These are phyloP conservation scores for Aurantiochytrium sp. DNA, from an alignment of 108 stramenopile genomes.

Conservation along the genomic window DNA sequence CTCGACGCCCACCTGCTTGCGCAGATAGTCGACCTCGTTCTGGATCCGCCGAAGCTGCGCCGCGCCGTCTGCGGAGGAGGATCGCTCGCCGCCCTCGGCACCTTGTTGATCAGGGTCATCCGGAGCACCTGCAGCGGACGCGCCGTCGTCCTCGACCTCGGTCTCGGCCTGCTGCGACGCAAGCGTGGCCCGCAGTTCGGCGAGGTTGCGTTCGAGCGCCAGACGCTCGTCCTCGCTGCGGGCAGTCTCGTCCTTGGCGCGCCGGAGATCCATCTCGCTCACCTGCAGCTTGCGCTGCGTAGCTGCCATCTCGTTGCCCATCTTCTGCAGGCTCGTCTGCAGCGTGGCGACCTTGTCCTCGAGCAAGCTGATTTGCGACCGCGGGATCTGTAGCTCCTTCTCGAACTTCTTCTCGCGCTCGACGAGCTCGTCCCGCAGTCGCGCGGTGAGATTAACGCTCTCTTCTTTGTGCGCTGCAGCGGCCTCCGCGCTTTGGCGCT, in stretches of 20 bases:
- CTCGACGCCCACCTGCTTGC: neutral
- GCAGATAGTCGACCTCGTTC: conserved; percentile 14
- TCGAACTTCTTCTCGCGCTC: neutral
- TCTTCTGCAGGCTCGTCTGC: neutral
- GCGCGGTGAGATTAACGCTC: neutral
- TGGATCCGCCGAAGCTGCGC: neutral
- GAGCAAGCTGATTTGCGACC: neutral
- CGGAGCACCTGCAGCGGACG: neutral
- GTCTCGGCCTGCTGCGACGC: neutral
- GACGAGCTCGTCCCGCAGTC: neutral
- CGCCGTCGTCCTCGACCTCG: neutral
- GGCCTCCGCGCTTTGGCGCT: neutral
- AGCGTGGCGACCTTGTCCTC: conserved; percentile 2
- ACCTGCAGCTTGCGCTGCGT: neutral
- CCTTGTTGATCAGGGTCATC: neutral
- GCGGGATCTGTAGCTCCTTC: neutral
- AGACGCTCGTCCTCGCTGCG: neutral
- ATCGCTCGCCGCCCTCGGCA: neutral
- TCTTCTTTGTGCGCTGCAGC: neutral
- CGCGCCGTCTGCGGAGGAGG: neutral
- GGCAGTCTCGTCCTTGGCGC: neutral
- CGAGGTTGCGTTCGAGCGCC: neutral
- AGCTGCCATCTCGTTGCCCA: neutral
- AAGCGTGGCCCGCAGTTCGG: neutral
- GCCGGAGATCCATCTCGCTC: neutral